Conservation (phyloP, 2,329 filamentous ascomycete genomes). For the Lachnellula arida region DNA sequence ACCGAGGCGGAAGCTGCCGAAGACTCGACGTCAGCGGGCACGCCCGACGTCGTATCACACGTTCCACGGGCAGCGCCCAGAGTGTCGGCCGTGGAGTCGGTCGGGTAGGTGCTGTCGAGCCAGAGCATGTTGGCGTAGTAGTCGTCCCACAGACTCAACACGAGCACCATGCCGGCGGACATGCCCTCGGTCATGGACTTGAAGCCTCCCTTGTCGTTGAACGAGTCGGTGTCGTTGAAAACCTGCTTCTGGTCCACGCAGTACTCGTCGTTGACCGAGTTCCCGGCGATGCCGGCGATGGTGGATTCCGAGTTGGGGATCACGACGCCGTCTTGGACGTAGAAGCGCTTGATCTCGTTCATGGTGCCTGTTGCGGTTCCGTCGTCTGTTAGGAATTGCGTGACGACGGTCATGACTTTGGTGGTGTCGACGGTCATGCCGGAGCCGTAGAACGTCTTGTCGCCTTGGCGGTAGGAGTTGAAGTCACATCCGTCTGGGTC, state of each 20-base stretch:
- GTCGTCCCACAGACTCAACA: conserved; percentile 53
- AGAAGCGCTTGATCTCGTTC: conserved; percentile 48
- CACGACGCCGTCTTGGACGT: conserved; percentile 49
- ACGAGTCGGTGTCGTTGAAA: conserved; percentile 49
- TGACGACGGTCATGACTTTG: conserved; percentile 51
- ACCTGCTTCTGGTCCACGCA: conserved; percentile 49
- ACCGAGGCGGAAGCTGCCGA: conserved; percentile 41
- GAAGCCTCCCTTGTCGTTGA: conserved; percentile 51
- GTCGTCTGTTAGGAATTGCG: conserved; percentile 51
- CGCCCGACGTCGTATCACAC: conserved; percentile 48
- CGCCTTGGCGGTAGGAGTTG: conserved; percentile 55
- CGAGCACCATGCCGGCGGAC: conserved; percentile 46
- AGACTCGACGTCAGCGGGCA: conserved; percentile 45
- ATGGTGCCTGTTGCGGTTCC: conserved; percentile 45
- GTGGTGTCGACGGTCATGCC: conserved; percentile 48
- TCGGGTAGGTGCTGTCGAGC: conserved; percentile 64
- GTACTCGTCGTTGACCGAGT: conserved; percentile 50
- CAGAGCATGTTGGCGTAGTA: conserved; percentile 64
- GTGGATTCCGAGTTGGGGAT: conserved; percentile 45
- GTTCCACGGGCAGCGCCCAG: conserved; percentile 50
- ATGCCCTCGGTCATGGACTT: conserved; percentile 50
- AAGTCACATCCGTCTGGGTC: conserved; percentile 59
- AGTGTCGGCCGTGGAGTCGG: conserved; percentile 34
- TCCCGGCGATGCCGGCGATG: conserved; percentile 42
- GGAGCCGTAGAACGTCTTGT: conserved; percentile 50